These are phyloP conservation scores for Pythium plurisporium DNA, from an alignment of 352 stramenopile genomes.

Conservation along the genomic window DNA sequence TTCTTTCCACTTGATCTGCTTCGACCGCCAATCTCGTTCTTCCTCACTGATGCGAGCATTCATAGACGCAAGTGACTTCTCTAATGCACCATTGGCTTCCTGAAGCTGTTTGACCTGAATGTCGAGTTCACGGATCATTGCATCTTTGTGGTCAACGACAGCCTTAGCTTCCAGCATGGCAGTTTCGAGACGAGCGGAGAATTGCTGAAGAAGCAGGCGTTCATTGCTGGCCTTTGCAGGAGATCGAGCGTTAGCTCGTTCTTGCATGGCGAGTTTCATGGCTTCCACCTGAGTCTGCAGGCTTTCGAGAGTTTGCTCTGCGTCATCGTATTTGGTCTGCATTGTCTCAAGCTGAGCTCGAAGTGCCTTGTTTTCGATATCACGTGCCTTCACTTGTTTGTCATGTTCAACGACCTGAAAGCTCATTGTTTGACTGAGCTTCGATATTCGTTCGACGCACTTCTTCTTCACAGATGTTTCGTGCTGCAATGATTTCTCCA, in stretches of 20 bases:
- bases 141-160: conserved; percentile 67
- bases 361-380: conserved; percentile 34
- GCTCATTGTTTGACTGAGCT: conserved; percentile 63
- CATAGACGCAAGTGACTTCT: conserved; percentile 10
- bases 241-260: not conserved
- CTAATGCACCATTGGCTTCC: conserved; percentile 16
- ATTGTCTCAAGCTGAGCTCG: conserved; percentile 33
- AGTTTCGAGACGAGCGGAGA: conserved; percentile 46
- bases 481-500: conserved; percentile 36
- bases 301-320: conserved; percentile 35
- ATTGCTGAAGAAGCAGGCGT: conserved; percentile 43
- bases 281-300: conserved; percentile 42
- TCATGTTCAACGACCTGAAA: conserved; percentile 60
- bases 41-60: conserved; percentile 17
- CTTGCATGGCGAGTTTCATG: conserved; percentile 26
- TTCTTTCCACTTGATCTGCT: not conserved
- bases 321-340: conserved; percentile 38
- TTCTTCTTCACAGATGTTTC: conserved; percentile 62
- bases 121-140: conserved; percentile 48
- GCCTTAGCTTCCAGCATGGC: conserved; percentile 67
- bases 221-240: conserved; percentile 23
- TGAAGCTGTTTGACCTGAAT: conserved; percentile 27
- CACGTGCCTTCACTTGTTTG: conserved; percentile 42
- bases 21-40: not conserved
- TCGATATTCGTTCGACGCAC: conserved; percentile 63